Evolutionary conservation across 805 yeast genomes (phyloP).

Genomic region (Candida orba): DNA sequence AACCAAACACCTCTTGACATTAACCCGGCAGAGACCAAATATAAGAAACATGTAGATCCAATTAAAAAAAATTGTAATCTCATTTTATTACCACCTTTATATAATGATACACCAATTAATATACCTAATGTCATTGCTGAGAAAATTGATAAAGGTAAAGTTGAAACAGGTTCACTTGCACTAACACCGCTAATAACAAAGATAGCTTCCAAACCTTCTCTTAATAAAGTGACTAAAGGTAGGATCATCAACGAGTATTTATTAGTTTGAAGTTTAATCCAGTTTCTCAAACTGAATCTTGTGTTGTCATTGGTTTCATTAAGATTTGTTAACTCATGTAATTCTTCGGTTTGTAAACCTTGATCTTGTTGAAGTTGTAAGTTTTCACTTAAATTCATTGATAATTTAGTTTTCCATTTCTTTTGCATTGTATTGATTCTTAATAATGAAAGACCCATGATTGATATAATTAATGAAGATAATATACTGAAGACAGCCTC

Average conservation of each 20-base stretch:
- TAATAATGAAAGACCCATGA: conserved; percentile 81
- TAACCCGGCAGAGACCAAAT: conserved; percentile 82
- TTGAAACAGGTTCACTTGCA: conserved; percentile 57
- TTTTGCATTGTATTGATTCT: conserved; percentile 76
- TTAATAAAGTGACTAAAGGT: conserved; percentile 77
- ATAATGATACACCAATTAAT: conserved; percentile 58
- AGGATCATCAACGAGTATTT: conserved; percentile 67
- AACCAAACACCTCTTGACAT: conserved; percentile 90
- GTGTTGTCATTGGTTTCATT: conserved; percentile 8
- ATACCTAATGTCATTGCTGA: conserved; percentile 56
- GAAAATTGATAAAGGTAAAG: conserved; percentile 59
- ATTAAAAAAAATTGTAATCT: conserved; percentile 71
- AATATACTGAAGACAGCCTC: conserved; percentile 79
- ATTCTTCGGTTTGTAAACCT: conserved; percentile 9
- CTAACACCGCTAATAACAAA: conserved; percentile 88
- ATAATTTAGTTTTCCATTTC: conserved; percentile 68
- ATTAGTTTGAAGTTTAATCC: conserved; percentile 25
- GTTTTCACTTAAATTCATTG: conserved; percentile 50
- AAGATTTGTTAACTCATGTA: conserved; percentile 12
- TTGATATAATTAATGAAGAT: conserved; percentile 71
- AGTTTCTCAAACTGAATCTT: conserved; percentile 5
- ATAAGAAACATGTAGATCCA: conserved; percentile 72
- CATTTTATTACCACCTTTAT: conserved; percentile 71
- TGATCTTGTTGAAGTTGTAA: conserved; percentile 12
- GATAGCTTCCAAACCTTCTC: conserved; percentile 91